Conservation (phyloP, 2,329 filamentous ascomycete species). For the Epicoccum sorghinum region DNA sequence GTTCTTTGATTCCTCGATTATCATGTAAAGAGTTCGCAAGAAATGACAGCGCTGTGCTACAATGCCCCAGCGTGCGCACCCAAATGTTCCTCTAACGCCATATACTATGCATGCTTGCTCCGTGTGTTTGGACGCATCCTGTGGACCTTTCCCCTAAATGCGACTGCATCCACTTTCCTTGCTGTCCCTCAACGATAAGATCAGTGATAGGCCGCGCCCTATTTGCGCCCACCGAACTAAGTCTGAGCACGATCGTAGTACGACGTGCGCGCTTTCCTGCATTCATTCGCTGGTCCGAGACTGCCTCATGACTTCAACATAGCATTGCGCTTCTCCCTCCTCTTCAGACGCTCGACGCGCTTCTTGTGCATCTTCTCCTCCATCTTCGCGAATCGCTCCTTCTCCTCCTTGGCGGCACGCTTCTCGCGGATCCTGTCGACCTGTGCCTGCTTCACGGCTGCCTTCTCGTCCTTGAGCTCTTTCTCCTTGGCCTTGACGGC, state of each 20-base stretch:
- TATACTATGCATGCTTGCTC: constrained; percentile 7
- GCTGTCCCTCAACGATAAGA: neutral
- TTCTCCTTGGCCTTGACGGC: constrained; percentile 92
- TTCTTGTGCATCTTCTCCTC: constrained; percentile 98
- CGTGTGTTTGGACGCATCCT: neutral
- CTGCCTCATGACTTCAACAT: constrained; percentile 59
- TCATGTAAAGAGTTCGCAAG: neutral
- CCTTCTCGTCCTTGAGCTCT: constrained; percentile 92
- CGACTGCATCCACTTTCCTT: neutral
- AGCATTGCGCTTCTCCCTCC: constrained; percentile 96
- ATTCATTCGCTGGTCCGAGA: neutral
- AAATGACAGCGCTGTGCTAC: neutral
- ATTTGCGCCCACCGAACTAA: too few species aligned
- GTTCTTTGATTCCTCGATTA: too few species aligned
- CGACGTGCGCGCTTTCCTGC: neutral
- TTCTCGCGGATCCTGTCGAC: constrained; percentile 84
- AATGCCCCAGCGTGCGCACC: neutral
- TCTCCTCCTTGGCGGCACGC: constrained; percentile 87
- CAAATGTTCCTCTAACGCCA: constrained; percentile 8
- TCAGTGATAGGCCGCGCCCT: too few species aligned
- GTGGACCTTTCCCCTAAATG: neutral
- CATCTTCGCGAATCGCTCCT: constrained; percentile 89
- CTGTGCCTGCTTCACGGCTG: constrained; percentile 69
- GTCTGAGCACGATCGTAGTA: too few species aligned
- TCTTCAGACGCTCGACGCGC: constrained; percentile 88